Evolutionary conservation across 106 monocot genomes (phyloP).

Genomic region (Acorus calamus): DNA sequence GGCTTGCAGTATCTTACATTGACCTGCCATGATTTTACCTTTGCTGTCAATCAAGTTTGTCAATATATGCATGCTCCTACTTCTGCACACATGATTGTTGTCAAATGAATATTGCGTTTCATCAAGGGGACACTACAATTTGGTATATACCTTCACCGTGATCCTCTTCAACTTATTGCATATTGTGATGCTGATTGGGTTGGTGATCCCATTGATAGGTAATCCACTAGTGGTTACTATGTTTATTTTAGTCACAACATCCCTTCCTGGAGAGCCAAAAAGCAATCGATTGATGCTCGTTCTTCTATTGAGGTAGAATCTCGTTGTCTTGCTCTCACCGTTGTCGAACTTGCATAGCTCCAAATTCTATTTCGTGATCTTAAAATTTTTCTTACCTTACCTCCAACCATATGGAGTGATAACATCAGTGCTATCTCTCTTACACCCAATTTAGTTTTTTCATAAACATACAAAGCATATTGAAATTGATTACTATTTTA

Average conservation of each 20-base stretch:
- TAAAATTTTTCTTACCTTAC: neutral
- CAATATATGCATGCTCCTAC: neutral
- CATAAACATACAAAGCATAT: constrained; percentile 5
- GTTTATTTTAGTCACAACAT: neutral
- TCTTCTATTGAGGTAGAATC: neutral
- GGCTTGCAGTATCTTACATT: neutral
- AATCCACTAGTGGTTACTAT: neutral
- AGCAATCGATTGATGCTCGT: neutral
- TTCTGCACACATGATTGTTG: neutral
- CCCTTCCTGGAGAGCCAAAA: neutral
- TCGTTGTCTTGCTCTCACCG: neutral
- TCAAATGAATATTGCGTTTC: neutral
- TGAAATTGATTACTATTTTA: neutral
- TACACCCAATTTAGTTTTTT: neutral
- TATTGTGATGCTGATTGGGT: constrained; percentile 5
- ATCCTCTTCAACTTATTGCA: too few relatives aligned
- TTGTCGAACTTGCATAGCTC: neutral
- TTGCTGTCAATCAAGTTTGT: neutral
- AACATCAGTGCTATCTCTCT: neutral
- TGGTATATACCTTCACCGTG: neutral
- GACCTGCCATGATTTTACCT: neutral
- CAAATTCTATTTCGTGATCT: neutral
- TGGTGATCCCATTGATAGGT: neutral
- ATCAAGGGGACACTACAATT: neutral
- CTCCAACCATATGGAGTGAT: neutral